A percentile compares a stretch with the other conserved stretches of the same genome.
These are phyloP conservation scores for Yamadazyma scolyti DNA, from an alignment of 805 yeast genomes.

Conservation along the genomic window DNA sequence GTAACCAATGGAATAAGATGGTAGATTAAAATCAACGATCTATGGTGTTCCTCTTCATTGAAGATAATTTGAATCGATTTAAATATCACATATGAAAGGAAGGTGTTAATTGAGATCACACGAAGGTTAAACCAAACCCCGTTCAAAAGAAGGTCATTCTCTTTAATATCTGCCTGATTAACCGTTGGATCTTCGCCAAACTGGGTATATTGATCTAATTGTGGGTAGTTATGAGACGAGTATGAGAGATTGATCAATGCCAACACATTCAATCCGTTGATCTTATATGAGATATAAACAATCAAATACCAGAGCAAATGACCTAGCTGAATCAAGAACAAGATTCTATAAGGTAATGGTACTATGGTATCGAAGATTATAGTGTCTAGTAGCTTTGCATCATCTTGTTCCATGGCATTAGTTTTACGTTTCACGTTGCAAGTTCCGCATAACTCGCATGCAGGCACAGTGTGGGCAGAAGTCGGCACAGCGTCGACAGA, in stretches of 20 bases:
- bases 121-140: constrained; percentile 33
- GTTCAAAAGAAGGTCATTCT: constrained; percentile 25
- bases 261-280: constrained; percentile 42
- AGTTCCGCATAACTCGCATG: too few relatives aligned
- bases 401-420: too few relatives aligned
- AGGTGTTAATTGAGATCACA: constrained; percentile 19
- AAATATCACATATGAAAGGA: constrained; percentile 8
- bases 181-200: constrained; percentile 33
- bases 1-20: constrained; percentile 34
- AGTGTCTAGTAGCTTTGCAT: constrained; percentile 12
- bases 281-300: constrained; percentile 32
- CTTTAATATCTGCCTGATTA: constrained; percentile 24
- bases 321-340: constrained; percentile 48
- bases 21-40: constrained; percentile 8
- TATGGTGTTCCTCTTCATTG: constrained; percentile 9
- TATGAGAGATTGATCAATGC: constrained; percentile 41
- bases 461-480: too few relatives aligned
- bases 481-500: too few relatives aligned
- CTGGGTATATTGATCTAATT: constrained; percentile 13
- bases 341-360: constrained; percentile 43
- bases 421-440: too few relatives aligned
- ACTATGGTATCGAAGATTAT: constrained; percentile 24
- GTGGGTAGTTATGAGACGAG: constrained; percentile 32
- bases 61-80: constrained; percentile 10
- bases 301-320: constrained; percentile 52